Conservation (phyloP, 805 yeast genomes). For the Saitoella complicata region DNA sequence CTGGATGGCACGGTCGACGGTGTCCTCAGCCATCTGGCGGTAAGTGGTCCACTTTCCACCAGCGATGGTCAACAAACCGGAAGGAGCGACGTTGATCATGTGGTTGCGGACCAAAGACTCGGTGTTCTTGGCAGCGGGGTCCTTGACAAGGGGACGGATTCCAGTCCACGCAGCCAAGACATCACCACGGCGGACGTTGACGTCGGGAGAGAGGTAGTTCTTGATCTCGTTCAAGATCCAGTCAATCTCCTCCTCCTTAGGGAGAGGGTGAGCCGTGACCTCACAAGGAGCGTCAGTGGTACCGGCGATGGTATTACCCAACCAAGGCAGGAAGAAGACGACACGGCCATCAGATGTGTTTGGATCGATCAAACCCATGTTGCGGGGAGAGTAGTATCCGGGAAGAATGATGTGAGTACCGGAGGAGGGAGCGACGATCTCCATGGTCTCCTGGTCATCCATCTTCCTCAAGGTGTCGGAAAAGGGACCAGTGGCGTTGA, state of each 20-base stretch:
- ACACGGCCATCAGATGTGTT: conserved; percentile 90
- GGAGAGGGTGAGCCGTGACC: conserved; percentile 41
- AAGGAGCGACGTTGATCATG: conserved; percentile 50
- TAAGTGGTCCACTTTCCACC: conserved; percentile 99
- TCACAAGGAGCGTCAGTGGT: conserved; percentile 74
- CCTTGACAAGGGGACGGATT: conserved; percentile 83
- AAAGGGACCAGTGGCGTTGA: conserved; percentile 92
- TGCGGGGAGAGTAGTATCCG: conserved; percentile 76
- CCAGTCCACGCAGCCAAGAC: conserved; percentile 95
- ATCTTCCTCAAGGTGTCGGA: conserved; percentile 71
- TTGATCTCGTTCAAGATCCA: conserved; percentile 78
- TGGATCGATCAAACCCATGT: conserved; percentile 81
- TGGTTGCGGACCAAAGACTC: conserved; percentile 88
- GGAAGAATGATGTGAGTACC: conserved; percentile 91
- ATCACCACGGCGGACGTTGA: conserved; percentile 78
- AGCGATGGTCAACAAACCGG: conserved; percentile 72
- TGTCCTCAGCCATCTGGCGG: conserved; percentile 94
- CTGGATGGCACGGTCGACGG: conserved; percentile 56
- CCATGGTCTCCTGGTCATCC: conserved; percentile 46
- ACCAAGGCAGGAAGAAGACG: conserved; percentile 96
- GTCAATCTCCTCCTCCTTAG: conserved; percentile 74
- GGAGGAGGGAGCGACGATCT: conserved; percentile 82
- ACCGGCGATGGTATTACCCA: conserved; percentile 90
- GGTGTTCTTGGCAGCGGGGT: conserved; percentile 44
- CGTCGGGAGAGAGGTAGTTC: conserved; percentile 56